Percentiles rank a stretch among this genome's conserved stretches.
Conservation (phyloP, 129 eudicot genomes). For the Flaveria ramosissima region DNA sequence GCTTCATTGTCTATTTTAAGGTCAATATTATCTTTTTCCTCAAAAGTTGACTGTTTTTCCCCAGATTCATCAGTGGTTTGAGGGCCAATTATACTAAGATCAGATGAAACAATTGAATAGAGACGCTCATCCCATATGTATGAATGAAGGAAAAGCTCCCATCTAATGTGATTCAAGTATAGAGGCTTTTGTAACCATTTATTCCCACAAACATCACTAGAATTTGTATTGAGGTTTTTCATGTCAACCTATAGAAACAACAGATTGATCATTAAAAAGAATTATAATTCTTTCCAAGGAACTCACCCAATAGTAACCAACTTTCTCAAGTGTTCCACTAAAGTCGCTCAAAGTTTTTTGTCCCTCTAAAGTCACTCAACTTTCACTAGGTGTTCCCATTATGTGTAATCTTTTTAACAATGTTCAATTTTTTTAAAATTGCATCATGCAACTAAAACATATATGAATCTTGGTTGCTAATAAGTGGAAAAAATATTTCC, state of each 20-base stretch:
- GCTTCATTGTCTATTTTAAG: conserved; percentile 25
- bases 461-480: no score
- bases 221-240: conserved; percentile 35
- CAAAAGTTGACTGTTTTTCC: conserved; percentile 16
- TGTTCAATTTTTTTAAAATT: no score
- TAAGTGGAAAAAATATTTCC: no score
- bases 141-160: conserved; percentile 75
- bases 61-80: conserved; percentile 15
- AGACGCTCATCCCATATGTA: conserved; percentile 83
- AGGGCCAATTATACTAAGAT: conserved; percentile 30
- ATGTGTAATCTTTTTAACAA: no score
- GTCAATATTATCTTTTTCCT: conserved; percentile 30
- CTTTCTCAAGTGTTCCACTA: no score
- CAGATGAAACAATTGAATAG: conserved; percentile 62
- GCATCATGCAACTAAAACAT: no score
- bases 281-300: no score
- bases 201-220: conserved; percentile 30
- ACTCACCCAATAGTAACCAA: no score
- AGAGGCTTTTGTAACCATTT: conserved; percentile 52
- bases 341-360: no score
- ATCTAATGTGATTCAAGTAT: conserved; percentile 53
- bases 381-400: no score
- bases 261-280: conserved; percentile 3
- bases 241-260: conserved; percentile 49
- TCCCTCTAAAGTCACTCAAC: no score